These are phyloP conservation scores for Geum urbanum DNA, from an alignment of 306 rosid genomes.

Conservation along the genomic window DNA sequence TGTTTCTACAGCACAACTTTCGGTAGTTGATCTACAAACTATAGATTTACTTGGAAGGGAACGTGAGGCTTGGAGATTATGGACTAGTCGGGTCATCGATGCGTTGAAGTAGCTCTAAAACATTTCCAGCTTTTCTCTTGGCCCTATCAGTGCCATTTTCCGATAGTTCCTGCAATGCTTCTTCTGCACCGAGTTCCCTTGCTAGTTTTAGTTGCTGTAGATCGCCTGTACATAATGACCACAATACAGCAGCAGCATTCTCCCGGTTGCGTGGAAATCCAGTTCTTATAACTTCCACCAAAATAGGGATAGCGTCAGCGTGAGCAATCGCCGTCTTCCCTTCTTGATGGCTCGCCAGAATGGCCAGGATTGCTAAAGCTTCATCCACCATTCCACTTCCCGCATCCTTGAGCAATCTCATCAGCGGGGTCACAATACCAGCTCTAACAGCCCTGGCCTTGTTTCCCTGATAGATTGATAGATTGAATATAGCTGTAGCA, in stretches of 20 bases:
- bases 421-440: slow-evolving; percentile 71
- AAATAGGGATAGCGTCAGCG: slow-evolving; percentile 60
- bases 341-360: slow-evolving; percentile 84
- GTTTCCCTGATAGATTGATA: slow-evolving; percentile 91
- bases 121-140: slow-evolving; percentile 80
- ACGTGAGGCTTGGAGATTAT: slow-evolving; percentile 7
- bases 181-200: slow-evolving; percentile 74
- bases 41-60: slow-evolving; percentile 9
- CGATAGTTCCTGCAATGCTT: slow-evolving; percentile 67
- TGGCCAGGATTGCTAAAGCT: slow-evolving; percentile 88
- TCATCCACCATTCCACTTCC: slow-evolving; percentile 98
- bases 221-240: slow-evolving; percentile 79
- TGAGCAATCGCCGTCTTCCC: slow-evolving; percentile 69
- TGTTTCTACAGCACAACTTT: neutral
- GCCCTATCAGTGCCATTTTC: slow-evolving; percentile 97
- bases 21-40: neutral
- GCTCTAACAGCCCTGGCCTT: slow-evolving; percentile 95
- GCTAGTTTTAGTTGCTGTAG: slow-evolving; percentile 60
- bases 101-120: slow-evolving; percentile 61
- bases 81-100: slow-evolving; percentile 39
- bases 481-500: slow-evolving; percentile 92
- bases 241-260: slow-evolving; percentile 80
- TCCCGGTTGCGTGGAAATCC: slow-evolving; percentile 96
- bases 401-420: slow-evolving; percentile 71
- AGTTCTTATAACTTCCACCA: slow-evolving; percentile 77